Percentiles rank a stretch among this genome's conserved stretches.
phyloP scores from a whole-genome alignment of 2,329 filamentous ascomycete species.

The Pseudogymnoascus sp. region DNA sequence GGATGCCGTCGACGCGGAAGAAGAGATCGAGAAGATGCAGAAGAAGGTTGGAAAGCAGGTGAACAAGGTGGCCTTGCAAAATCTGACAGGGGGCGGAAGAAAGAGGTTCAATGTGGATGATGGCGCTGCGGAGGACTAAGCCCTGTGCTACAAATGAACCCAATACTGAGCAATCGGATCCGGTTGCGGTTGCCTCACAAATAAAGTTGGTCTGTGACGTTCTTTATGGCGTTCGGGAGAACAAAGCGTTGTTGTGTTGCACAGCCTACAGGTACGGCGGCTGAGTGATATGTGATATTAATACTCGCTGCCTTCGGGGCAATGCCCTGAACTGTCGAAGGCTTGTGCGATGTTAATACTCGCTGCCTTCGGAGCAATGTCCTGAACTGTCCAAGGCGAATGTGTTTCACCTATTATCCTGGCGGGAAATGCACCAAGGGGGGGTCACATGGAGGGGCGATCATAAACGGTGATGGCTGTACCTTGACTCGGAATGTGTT shows the following conservation, averaged over 20 bases:
- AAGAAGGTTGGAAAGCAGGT: slow-evolving; percentile 87
- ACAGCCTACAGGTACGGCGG: background rate
- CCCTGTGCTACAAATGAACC: background rate
- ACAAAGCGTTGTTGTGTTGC: slow-evolving; percentile 2
- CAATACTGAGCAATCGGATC: slow-evolving; percentile 6
- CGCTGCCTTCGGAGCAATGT: background rate
- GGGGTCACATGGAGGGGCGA: background rate
- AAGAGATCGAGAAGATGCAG: slow-evolving; percentile 94
- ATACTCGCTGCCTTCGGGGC: background rate
- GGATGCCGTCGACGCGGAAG: slow-evolving; percentile 84
- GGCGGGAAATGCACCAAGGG: background rate
- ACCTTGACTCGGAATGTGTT: slow-evolving; percentile 1
- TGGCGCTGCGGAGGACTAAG: slow-evolving; percentile 43
- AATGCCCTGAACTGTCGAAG: background rate
- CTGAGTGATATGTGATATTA: background rate
- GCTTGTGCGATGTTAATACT: background rate
- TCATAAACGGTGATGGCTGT: background rate
- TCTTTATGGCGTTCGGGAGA: background rate
- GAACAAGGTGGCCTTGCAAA: slow-evolving; percentile 83
- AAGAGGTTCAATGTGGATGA: slow-evolving; percentile 84
- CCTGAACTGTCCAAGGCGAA: background rate
- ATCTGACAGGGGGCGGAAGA: slow-evolving; percentile 73
- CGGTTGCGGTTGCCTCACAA: background rate
- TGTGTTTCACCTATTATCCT: background rate
- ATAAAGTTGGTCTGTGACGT: background rate